A percentile compares a stretch with the other conserved stretches of the same genome.
Evolutionary conservation across 2,329 filamentous ascomycete species (phyloP).

Genomic region (Parascedosporium putredinis): DNA sequence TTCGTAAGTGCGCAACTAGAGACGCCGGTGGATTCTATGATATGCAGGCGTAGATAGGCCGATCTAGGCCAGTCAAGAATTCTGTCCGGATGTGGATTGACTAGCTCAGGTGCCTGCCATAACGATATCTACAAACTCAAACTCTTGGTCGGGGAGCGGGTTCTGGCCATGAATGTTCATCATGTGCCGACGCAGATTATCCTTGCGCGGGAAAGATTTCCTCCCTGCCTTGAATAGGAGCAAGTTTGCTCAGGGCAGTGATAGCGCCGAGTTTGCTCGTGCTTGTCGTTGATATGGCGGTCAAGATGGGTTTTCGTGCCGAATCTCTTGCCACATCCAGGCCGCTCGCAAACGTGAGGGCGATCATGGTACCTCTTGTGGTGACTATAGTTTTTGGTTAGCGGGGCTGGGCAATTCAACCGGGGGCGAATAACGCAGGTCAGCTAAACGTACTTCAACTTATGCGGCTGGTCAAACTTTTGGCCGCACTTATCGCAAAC

Average conservation of each 20-base stretch:
- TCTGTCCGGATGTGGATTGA: neutral
- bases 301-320: constrained; percentile 53
- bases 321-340: constrained; percentile 43
- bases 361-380: constrained; percentile 52
- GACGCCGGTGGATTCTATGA: too few relatives aligned
- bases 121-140: constrained; percentile 13
- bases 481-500: constrained; percentile 32
- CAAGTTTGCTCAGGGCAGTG: constrained; percentile 45
- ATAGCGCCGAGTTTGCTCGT: constrained; percentile 49
- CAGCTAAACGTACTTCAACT: constrained; percentile 40
- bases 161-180: constrained; percentile 41
- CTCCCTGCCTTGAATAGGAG: constrained; percentile 46
- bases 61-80: too few relatives aligned
- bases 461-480: constrained; percentile 47
- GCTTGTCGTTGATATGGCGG: constrained; percentile 52
- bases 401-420: too few relatives aligned
- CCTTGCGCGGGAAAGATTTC: constrained; percentile 50
- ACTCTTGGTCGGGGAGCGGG: constrained; percentile 13
- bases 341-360: constrained; percentile 45
- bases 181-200: constrained; percentile 55
- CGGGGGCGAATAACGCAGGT: neutral
- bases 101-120: constrained; percentile 1
- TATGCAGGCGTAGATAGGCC: too few relatives aligned
- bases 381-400: constrained; percentile 30
- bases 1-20: too few relatives aligned